Base-by-base conservation (phyloP, 2,329 filamentous ascomycete species). In the Zymoseptoria ardabiliae region DNA sequence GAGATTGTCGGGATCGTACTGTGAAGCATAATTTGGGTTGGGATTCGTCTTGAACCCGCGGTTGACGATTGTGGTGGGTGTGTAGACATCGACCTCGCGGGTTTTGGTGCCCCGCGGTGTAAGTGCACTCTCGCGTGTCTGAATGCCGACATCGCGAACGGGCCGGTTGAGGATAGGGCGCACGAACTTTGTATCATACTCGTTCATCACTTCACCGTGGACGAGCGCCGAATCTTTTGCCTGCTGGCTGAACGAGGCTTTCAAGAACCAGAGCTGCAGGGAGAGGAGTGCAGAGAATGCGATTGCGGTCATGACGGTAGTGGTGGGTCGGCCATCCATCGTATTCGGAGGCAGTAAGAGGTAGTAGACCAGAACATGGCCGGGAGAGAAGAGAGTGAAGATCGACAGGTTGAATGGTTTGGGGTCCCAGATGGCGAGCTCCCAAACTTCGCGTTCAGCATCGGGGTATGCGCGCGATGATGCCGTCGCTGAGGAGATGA, bases 181-280 rank as follows among this genome's bases (percentile, higher is more conserved):
- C 0, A 99, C 94, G 70, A 88, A 97, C 77, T 99, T 99, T 66
- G 85, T 90, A 71, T 97, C 91, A 71, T 99, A 99, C 75, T 99
- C 94, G 72, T 91, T 87, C 75, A 97, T 81, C 4, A 97, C 93
- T 74, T 97, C 90, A 67, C 88, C 91, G 66, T 96, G 91, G 60
- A 99, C 88, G 53, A 97, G 82, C 2, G 86, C 81, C 1, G 84
- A 85, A 73, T 99, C 94, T 71, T 91, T 96, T 61, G 84, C 85
- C 72, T 97, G 92, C 71, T 93, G 92, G 3, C 84, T 81, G 74
- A 93, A 97, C 35, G 81, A 85, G 2, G 81, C 82, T 61, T 88
- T 86, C 54, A 97, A 78, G 28, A 90, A 78, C 56, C 85, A 81
- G 64, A 97, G 82, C 73, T 97, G 90, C 1, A 81, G 77, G 0